Percentiles rank a stretch among this genome's conserved stretches.
Conservation (phyloP, 106 monocot genomes). For the Xerophyta viscosa region DNA sequence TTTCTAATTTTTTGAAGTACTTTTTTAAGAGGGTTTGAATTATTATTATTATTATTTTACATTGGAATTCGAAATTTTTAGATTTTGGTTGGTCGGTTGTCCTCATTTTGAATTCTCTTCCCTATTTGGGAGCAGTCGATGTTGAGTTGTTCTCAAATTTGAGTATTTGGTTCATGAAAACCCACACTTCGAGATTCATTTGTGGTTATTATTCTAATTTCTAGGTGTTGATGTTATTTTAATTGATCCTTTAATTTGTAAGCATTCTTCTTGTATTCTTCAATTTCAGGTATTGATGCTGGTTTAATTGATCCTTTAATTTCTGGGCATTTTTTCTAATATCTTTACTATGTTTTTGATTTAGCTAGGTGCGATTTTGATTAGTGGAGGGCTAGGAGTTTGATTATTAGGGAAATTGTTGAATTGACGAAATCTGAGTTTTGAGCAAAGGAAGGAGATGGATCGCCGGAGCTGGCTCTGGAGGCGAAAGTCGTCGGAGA, state of each 20-base stretch:
- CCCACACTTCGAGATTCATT: too few relatives aligned
- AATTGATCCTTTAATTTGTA: too few relatives aligned
- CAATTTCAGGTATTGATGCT: too few relatives aligned
- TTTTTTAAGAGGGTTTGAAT: too few relatives aligned
- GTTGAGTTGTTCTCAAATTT: slow-evolving; percentile 2
- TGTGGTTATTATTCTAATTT: too few relatives aligned
- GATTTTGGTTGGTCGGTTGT: neutral
- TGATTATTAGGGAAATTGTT: neutral
- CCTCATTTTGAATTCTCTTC: neutral
- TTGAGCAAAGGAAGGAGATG: slow-evolving; percentile 3
- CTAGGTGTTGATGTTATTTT: too few relatives aligned
- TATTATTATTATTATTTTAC: too few relatives aligned
- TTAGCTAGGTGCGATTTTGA: too few relatives aligned
- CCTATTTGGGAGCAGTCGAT: neutral
- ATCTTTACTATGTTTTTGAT: too few relatives aligned
- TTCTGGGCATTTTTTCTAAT: neutral
- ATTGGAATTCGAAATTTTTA: neutral
- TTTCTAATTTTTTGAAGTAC: neutral
- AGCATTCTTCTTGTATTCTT: too few relatives aligned
- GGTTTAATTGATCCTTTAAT: neutral
- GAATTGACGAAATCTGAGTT: neutral
- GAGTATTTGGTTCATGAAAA: neutral
- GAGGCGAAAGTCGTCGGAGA: slow-evolving; percentile 13
- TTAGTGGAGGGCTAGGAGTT: too few relatives aligned
- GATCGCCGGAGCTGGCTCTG: slow-evolving; percentile 11